Base-by-base conservation (phyloP, 2,329 filamentous ascomycete species). In the Fonsecaea erecta region DNA sequence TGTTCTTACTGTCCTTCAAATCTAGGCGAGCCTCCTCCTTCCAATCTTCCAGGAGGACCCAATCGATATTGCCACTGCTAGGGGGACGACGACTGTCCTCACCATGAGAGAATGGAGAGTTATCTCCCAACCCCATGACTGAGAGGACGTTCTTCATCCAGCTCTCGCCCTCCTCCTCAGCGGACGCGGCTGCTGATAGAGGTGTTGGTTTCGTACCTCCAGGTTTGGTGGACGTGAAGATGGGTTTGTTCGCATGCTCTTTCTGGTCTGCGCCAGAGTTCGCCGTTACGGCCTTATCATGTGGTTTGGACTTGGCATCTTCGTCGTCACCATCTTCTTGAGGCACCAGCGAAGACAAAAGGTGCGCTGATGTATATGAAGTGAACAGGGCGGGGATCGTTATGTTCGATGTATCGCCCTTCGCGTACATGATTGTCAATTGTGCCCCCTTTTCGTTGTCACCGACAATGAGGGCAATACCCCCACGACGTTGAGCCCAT, bases 341-440 rank as follows among this genome's bases (percentile, higher is more conserved):
- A 58, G 93, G 91, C 64, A 95, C 89, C 66, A 98, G 83, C 7
- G 93, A 93, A 1, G 93, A 96, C 16, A 99, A 84, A 14, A 99
- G 83, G 76, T 97, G 94, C 0, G 95, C 95, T 0, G 94, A 98
- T 0, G 93, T 98, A 72, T 95, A 88, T 0, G 94, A 96, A 0
- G 95, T 98, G 77, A 99, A 99, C 9, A 98, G 84, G 0, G 95
- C 92, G 1, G 95, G 93, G 60, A 99, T 97, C 0, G 92, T 92
- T 70, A 98, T 86, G 73, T 97, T 97, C 35, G 93, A 96, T 2
- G 94, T 97, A 75, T 98, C 93, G 40, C 94, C 95, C 73, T 91
- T 88, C n/a, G 95, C 95, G 77, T 97, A 98, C 95, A 99, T 99
- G 72, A 96, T 95, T 57, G 98, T 91, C 67, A 99, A 81, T 37